Evolutionary conservation across 78 protist genomes (phyloP).

Genomic region (Mantamonas sphyraenae): DNA sequence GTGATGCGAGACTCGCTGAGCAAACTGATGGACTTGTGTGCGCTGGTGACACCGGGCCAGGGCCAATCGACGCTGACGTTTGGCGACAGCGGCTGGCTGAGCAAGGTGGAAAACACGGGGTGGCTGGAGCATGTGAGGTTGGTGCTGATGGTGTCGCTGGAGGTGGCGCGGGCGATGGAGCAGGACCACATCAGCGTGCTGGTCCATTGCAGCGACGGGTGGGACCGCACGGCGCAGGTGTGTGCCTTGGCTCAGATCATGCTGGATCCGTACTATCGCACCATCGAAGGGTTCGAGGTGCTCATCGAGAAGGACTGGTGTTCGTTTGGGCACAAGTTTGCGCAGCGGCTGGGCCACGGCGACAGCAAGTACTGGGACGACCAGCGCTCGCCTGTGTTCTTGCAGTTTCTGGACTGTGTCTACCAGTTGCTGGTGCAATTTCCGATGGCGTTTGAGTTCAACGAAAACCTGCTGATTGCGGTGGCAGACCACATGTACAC

Average conservation of each 20-base stretch:
- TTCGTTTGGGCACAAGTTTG: slow-evolving; percentile 78
- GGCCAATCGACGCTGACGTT: too few species aligned
- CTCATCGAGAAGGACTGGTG: slow-evolving; percentile 90
- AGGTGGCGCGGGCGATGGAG: slow-evolving; percentile 31
- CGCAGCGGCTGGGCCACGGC: slow-evolving; percentile 33
- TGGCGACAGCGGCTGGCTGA: slow-evolving; percentile 30
- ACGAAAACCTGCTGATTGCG: slow-evolving; percentile 38
- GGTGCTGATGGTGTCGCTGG: too few species aligned
- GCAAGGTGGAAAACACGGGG: slow-evolving; percentile 33
- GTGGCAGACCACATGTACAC: slow-evolving; percentile 30
- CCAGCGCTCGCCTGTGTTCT: slow-evolving; percentile 78
- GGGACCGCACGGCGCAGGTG: slow-evolving; percentile 84
- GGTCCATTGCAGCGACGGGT: slow-evolving; percentile 92
- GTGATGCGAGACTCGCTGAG: slow-evolving; percentile 45
- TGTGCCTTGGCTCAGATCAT: slow-evolving; percentile 54
- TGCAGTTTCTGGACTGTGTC: slow-evolving; percentile 85
- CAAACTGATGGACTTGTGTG: not conserved
- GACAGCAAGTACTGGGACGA: too few species aligned
- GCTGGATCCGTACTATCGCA: slow-evolving; percentile 84
- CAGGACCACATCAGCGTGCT: slow-evolving; percentile 30
- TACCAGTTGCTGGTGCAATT: slow-evolving; percentile 56
- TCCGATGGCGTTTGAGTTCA: slow-evolving; percentile 78
- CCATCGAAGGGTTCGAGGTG: slow-evolving; percentile 71
- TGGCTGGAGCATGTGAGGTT: slow-evolving; percentile 52
- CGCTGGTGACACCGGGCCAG: too few species aligned